Evolutionary conservation across 73 alveolate species (phyloP), one percentile per base, ranked within the genome.

Genomic region (Paramecium octaurelia): DNA sequence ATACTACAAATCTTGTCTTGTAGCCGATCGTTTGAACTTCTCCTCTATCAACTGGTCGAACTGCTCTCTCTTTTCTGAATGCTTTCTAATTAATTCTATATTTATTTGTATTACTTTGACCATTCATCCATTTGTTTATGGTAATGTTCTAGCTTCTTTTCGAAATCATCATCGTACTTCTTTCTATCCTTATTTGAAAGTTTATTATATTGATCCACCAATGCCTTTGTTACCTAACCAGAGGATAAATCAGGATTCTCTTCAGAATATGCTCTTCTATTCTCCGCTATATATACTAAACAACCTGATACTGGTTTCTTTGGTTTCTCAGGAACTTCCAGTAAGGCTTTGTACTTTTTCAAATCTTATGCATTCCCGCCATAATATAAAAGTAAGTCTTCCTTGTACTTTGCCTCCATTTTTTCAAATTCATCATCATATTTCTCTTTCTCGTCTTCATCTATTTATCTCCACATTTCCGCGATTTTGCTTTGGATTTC

Each of bases 221-320:
- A 73, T 16, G 18, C 59, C 40, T 73, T 73, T n/a, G 87, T 2
- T n/a, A 40, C 64, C n/a, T 73, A 31, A 14, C 11, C 29, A 14
- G 2, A 35, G 6, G 54, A 34, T n/a, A 35, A 35, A 31, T 73
- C 59, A 36, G 57, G 60, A 38, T 73, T 20, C n/a, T 31, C 87
- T 18, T 73, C 59, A 3, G 59, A 16, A 43, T 29, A 73, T 1
- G 4, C 6, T 14, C 31, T 31, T 73, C 87, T 34, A 7, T 36
- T 73, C 14, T 73, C 87, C 0, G 59, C 59, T 20, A 73, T 12
- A 38, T 73, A 73, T 16, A 21, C 57, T 21, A 73, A 14, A 43
- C 87, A 73, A 35, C 87, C 87, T 14, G 58, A 20, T 35, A 73
- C 87, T 34, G 87, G 87, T 38, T 20, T 73, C 59, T 40, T 73